These are phyloP conservation scores for Pleurotus salmoneostramineus DNA, from an alignment of 768 basidiomycete species.

Conservation along the genomic window DNA sequence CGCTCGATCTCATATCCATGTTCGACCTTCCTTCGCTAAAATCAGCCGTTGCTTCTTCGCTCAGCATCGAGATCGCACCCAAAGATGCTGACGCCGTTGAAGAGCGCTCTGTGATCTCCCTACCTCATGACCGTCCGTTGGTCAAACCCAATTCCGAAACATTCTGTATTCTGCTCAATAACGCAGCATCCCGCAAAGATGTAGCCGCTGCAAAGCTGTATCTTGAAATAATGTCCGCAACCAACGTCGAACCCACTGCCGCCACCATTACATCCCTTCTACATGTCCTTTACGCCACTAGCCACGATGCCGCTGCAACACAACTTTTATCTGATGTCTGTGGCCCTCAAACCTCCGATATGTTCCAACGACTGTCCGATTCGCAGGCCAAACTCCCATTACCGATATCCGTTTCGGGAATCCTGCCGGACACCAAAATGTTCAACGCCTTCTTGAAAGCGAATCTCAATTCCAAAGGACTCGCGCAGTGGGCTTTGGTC, in stretches of 20 bases:
- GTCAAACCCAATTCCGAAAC: conserved; percentile 53
- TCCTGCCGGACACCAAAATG: conserved; percentile 39
- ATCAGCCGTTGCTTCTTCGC: neutral
- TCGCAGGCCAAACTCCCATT: conserved; percentile 15
- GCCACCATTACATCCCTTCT: conserved; percentile 51
- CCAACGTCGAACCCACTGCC: conserved; percentile 40
- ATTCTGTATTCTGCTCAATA: conserved; percentile 59
- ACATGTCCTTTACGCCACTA: conserved; percentile 46
- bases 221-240: conserved; percentile 40
- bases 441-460: conserved; percentile 63
- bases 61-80: neutral
- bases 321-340: conserved; percentile 47
- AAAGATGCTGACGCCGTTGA: conserved; percentile 18
- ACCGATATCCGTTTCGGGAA: conserved; percentile 23
- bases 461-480: conserved; percentile 42
- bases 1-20: conserved; percentile 42
- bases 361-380: conserved; percentile 20
- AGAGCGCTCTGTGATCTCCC: conserved; percentile 8
- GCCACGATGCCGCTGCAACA: conserved; percentile 46
- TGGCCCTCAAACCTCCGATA: conserved; percentile 20
- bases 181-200: conserved; percentile 40
- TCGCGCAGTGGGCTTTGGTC: conserved; percentile 41
- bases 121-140: conserved; percentile 7
- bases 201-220: conserved; percentile 41
- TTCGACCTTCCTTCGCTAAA: conserved; percentile 28